phyloP scores from a whole-genome alignment of 2,329 filamentous ascomycete genomes.

The Penicillium verrucosum region DNA sequence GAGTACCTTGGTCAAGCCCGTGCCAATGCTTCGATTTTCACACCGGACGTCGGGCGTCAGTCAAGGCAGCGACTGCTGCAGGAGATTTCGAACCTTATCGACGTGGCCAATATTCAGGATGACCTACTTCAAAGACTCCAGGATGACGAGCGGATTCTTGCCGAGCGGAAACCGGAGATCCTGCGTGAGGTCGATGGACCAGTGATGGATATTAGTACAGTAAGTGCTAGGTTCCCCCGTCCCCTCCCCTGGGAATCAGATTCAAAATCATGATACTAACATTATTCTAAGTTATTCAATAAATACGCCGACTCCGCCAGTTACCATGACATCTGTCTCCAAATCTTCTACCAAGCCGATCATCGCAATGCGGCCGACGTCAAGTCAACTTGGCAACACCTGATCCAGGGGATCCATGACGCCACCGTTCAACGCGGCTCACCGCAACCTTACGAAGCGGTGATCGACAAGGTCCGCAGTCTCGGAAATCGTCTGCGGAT shows the following conservation, averaged over 20 bases:
- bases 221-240: too few species aligned
- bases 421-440: conserved; percentile 46
- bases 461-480: conserved; percentile 54
- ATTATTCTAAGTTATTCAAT: conserved; percentile 75
- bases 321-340: conserved; percentile 89
- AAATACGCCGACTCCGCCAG: conserved; percentile 83
- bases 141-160: conserved; percentile 66
- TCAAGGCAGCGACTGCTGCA: conserved; percentile 81
- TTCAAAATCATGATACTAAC: conserved; percentile 9
- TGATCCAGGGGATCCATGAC: conserved; percentile 69
- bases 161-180: conserved; percentile 63
- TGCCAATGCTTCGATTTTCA: conserved; percentile 83
- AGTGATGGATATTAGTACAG: conserved; percentile 71
- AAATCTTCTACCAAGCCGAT: conserved; percentile 89
- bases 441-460: conserved; percentile 48
- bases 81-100: conserved; percentile 78
- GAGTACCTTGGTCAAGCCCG: conserved; percentile 86
- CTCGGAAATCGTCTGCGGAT: conserved; percentile 56
- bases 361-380: conserved; percentile 86
- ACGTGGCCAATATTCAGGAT: conserved; percentile 92
- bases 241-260: fast-evolving
- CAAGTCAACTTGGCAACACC: conserved; percentile 74
- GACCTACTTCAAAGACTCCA: conserved; percentile 78
- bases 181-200: conserved; percentile 69
- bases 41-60: conserved; percentile 71